Base-by-base conservation (phyloP, 2,329 filamentous ascomycete species). In the Phialemoniopsis sp. region DNA sequence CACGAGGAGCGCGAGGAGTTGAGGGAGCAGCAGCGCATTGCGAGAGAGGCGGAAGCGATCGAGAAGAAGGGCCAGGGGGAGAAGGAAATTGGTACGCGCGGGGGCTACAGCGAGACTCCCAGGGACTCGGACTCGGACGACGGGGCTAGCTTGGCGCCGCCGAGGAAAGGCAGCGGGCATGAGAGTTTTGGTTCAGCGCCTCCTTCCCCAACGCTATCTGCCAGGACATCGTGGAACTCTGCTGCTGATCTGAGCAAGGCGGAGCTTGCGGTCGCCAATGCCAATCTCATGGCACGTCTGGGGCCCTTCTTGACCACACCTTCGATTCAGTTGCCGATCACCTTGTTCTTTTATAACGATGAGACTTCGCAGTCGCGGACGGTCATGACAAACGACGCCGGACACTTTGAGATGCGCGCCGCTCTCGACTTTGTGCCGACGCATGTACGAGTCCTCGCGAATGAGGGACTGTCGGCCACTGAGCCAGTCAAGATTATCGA, bases 331-430 rank as follows among this genome's bases (percentile, higher is more conserved):
- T 76, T 82, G 15, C 84, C 90, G 1, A 84, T 98, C 38, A 96
- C 89, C 0, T 72, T 95, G 1, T 96, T 97, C 68, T 97, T 98
- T 62, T 98, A 94, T 65, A 93, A 97, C 52, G 81, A 94, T 13
- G 66, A 75, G 3, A 75, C 82, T 37, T 95, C 91, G 1, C 83
- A 89, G 51, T 94, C 91, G 19, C 78, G 85, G 38, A 95, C 87
- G 1, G 80, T 95, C 4, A 76, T 78, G 46, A 98, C 94, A 0
- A 85, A 96, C 54, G 85, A 93, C 26, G 81, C 87, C 1, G 93
- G 93, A 0, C 93, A 98, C 60, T 98, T 98, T 53, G 76, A 71
- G 31, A 70, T 90, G 21, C 78, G 89, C 12, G 89, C 87, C 7
- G 78, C 88, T 1, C 70, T 98, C 28, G 85, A 93, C 19, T 98